Conservation (phyloP, 2,329 filamentous ascomycete species). For the Bipolaris oryzae region DNA sequence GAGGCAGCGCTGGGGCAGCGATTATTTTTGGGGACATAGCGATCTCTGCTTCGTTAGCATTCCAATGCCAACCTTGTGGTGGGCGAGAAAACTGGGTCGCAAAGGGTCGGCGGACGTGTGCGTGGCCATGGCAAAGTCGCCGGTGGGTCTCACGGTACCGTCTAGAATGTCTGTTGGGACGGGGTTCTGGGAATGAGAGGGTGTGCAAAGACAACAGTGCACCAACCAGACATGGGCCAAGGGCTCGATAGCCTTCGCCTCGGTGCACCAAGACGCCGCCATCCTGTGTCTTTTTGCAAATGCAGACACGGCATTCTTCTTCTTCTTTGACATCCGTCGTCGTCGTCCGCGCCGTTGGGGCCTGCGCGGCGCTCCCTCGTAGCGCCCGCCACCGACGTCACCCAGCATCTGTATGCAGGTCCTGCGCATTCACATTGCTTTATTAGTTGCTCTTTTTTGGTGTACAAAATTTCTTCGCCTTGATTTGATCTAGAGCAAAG, state of each 20-base stretch:
- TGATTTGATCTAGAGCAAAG: neutral
- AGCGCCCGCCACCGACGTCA: slow-evolving; percentile 16
- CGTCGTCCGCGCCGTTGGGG: slow-evolving; percentile 5
- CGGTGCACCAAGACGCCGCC: slow-evolving; percentile 2
- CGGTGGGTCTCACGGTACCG: slow-evolving; percentile 18
- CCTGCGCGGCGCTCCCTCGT: neutral
- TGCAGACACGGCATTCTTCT: neutral
- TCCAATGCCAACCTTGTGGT: slow-evolving; percentile 13
- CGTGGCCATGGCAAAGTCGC: slow-evolving; percentile 14
- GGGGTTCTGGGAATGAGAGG: slow-evolving; percentile 5
- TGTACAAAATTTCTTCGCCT: neutral
- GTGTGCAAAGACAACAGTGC: neutral
- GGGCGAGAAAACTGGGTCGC: slow-evolving; percentile 28
- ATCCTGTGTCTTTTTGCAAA: slow-evolving; percentile 1
- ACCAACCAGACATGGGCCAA: slow-evolving; percentile 6
- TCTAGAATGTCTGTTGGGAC: slow-evolving; percentile 25
- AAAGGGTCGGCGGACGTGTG: slow-evolving; percentile 8
- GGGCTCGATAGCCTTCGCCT: neutral
- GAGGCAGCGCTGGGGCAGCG: slow-evolving; percentile 9
- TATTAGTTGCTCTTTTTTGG: neutral
- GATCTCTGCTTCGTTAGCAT: slow-evolving; percentile 27
- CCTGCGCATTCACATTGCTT: slow-evolving; percentile 4
- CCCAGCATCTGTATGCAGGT: slow-evolving; percentile 14
- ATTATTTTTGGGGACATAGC: slow-evolving; percentile 27
- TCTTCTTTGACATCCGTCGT: slow-evolving; percentile 2